Evolutionary conservation across 805 yeast species (phyloP).

Genomic region (Wickerhamiella nectarea): DNA sequence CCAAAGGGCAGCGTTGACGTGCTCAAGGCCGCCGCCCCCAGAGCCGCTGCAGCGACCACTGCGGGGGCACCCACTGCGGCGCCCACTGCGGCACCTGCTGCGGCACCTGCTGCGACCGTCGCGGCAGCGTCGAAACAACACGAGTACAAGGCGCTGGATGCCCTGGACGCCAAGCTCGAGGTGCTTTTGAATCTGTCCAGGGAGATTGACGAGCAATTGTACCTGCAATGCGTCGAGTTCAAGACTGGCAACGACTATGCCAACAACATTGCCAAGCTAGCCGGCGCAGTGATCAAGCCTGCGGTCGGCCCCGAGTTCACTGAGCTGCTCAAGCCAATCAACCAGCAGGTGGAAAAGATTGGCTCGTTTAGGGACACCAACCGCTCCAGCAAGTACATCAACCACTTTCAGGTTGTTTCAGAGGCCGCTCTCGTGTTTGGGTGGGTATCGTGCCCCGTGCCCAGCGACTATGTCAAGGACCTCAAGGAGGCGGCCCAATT

Average conservation of each 20-base stretch:
- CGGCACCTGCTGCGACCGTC: not conserved
- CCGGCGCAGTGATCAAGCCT: conserved; percentile 48
- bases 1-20: not conserved
- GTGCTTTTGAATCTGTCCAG: conserved; percentile 11
- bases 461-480: conserved; percentile 57
- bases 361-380: conserved; percentile 58
- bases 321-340: conserved; percentile 54
- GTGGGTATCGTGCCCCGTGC: conserved; percentile 73
- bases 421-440: conserved; percentile 87
- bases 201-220: conserved; percentile 15
- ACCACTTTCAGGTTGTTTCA: conserved; percentile 68
- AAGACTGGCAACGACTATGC: conserved; percentile 14
- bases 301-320: conserved; percentile 47
- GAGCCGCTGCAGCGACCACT: not conserved
- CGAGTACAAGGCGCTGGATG: conserved; percentile 4
- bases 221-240: conserved; percentile 27
- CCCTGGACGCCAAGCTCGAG: conserved; percentile 8
- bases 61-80: too few species aligned
- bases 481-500: conserved; percentile 85
- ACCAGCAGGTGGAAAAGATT: conserved; percentile 43
- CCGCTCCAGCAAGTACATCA: conserved; percentile 48
- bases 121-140: not conserved
- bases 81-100: too few species aligned
- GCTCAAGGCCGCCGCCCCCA: not conserved
- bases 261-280: conserved; percentile 24